phyloP scores from a whole-genome alignment of 352 stramenopile genomes.

The Phytophthora citrophthora region DNA sequence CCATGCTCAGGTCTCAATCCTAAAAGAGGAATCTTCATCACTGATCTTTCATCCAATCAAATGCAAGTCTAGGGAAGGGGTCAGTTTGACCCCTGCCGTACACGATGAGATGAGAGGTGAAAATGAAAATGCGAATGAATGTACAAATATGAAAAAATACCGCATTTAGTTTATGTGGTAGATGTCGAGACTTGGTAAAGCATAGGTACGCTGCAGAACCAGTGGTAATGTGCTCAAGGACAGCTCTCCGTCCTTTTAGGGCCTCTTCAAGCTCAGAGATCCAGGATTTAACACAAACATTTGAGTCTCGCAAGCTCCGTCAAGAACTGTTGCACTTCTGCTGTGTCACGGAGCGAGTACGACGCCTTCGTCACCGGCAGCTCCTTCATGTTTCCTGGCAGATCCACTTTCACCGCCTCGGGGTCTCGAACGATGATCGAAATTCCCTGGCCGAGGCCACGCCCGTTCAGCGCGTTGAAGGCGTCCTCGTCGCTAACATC shows the following conservation, averaged over 20 bases:
- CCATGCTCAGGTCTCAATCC: too few relatives aligned
- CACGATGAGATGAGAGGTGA: too few relatives aligned
- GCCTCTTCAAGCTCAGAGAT: not conserved
- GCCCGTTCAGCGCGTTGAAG: conserved; percentile 60
- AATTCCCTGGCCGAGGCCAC: conserved; percentile 50
- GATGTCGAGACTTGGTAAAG: conserved; percentile 13
- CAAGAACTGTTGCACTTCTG: conserved; percentile 66
- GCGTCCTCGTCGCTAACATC: conserved; percentile 84
- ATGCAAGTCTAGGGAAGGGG: too few relatives aligned
- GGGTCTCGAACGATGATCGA: conserved; percentile 72
- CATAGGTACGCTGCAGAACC: conserved; percentile 13
- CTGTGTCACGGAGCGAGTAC: conserved; percentile 65
- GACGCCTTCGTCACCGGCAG: conserved; percentile 55
- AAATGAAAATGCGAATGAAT: not conserved
- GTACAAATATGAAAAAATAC: conserved; percentile 34
- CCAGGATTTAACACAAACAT: conserved; percentile 40
- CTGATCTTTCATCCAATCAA: too few relatives aligned
- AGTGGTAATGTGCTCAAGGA: conserved; percentile 10
- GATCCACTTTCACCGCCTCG: conserved; percentile 48
- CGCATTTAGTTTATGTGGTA: conserved; percentile 32
- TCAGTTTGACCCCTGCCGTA: too few relatives aligned
- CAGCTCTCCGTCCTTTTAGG: conserved; percentile 13
- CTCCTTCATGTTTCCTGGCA: conserved; percentile 54
- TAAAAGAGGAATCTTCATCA: too few relatives aligned
- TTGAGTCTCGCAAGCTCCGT: conserved; percentile 52